Conservation (phyloP, 805 yeast genomes). For the Ogataea sp. region DNA sequence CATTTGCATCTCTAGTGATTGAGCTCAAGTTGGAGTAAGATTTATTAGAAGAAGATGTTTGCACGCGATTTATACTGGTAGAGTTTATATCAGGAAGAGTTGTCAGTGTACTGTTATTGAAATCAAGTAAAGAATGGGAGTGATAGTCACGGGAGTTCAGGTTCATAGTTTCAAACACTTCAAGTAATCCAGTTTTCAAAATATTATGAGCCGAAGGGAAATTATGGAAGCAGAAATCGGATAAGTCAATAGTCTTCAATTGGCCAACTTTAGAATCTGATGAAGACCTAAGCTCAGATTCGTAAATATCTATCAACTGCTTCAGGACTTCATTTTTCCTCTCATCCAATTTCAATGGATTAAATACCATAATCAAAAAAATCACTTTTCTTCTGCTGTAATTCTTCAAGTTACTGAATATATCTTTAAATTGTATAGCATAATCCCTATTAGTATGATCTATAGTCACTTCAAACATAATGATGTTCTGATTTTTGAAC, state of each 20-base stretch:
- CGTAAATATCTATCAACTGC: background rate
- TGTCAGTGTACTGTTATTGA: background rate
- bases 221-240: background rate
- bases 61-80: too few species aligned
- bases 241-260: background rate
- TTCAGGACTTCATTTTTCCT: background rate
- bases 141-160: too few species aligned
- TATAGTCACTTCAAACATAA: conserved; percentile 37
- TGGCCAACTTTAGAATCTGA: background rate
- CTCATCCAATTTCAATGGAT: too few species aligned
- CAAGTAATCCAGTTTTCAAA: too few species aligned
- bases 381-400: background rate
- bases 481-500: conserved; percentile 32
- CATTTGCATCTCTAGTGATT: too few species aligned
- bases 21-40: too few species aligned
- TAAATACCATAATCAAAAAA: background rate
- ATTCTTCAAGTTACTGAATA: background rate
- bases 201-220: too few species aligned
- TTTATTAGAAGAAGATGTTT: too few species aligned
- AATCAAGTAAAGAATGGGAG: too few species aligned
- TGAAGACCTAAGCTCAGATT: too few species aligned
- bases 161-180: too few species aligned
- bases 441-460: background rate
- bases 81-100: too few species aligned
- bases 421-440: background rate